Evolutionary conservation across 495 filamentous ascomycete species (phyloP).

Genomic region (Geoglossum glabrum): DNA sequence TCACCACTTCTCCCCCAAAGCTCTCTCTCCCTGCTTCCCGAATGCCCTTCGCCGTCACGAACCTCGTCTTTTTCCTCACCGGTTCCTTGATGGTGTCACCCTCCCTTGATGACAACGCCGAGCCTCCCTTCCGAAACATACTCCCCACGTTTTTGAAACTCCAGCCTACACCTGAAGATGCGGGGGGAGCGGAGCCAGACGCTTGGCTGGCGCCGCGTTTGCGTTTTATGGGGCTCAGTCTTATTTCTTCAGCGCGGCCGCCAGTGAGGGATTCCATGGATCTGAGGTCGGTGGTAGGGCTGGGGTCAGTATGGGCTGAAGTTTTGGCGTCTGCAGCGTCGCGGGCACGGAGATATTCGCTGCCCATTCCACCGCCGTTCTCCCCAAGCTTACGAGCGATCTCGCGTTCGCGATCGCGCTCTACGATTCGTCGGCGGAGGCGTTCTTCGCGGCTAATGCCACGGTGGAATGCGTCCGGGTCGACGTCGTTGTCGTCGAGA

Average conservation of each 20-base stretch:
- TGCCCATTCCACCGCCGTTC: constrained; percentile 45
- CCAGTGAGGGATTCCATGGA: constrained; percentile 27
- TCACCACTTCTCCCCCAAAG: constrained; percentile 23
- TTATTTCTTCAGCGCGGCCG: constrained; percentile 38
- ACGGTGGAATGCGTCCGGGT: constrained; percentile 31
- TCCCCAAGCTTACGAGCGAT: constrained; percentile 49
- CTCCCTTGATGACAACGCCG: not conserved
- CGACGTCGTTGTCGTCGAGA: constrained; percentile 47
- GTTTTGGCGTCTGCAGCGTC: constrained; percentile 3
- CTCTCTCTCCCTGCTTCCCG: constrained; percentile 60
- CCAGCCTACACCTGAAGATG: not conserved
- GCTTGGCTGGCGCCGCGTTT: constrained; percentile 20
- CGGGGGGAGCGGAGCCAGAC: not conserved
- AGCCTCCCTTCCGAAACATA: not conserved
- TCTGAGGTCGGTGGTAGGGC: not conserved
- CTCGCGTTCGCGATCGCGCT: constrained; percentile 61
- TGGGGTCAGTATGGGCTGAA: not conserved
- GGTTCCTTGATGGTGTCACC: constrained; percentile 11
- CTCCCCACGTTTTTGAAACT: not conserved
- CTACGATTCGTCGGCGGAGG: constrained; percentile 44
- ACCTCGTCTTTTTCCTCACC: constrained; percentile 60
- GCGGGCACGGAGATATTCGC: constrained; percentile 47
- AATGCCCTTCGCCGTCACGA: constrained; percentile 58
- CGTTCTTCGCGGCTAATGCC: constrained; percentile 40
- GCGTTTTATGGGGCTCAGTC: constrained; percentile 54